These are phyloP conservation scores for Xerocomellus chrysenteron DNA, from an alignment of 768 basidiomycete species.

Conservation along the genomic window DNA sequence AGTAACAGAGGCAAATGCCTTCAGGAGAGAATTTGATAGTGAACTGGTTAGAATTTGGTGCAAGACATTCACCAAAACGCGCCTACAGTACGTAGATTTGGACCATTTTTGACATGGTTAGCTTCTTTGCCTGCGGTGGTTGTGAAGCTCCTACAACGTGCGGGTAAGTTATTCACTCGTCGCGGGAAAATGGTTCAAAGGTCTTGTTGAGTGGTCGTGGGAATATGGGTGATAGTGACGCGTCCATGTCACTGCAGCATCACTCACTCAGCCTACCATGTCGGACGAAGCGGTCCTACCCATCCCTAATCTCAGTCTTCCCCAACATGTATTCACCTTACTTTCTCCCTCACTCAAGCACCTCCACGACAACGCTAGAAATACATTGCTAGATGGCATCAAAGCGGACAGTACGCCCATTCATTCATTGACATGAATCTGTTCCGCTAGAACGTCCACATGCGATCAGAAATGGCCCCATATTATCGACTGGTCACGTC, in stretches of 20 bases:
- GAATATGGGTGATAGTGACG: slow-evolving; percentile 17
- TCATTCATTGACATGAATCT: background rate
- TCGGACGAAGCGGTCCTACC: slow-evolving; percentile 83
- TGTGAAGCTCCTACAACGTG: too few species aligned
- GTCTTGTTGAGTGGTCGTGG: slow-evolving; percentile 6
- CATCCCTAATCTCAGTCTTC: slow-evolving; percentile 80
- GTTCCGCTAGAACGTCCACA: background rate
- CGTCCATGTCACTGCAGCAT: slow-evolving; percentile 4
- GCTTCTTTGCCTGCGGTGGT: too few species aligned
- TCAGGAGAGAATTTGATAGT: too few species aligned
- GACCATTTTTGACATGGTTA: too few species aligned
- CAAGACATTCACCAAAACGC: too few species aligned
- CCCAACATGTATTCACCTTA: slow-evolving; percentile 78
- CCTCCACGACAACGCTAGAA: slow-evolving; percentile 66
- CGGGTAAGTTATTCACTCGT: too few species aligned
- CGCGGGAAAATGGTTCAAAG: too few species aligned
- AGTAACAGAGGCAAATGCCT: too few species aligned
- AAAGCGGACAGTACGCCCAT: slow-evolving; percentile 68
- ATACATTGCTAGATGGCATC: slow-evolving; percentile 68
- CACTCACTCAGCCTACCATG: slow-evolving; percentile 43
- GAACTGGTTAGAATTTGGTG: too few species aligned
- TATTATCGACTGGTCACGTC: slow-evolving; percentile 67
- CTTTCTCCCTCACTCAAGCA: slow-evolving; percentile 57
- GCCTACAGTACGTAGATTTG: too few species aligned
- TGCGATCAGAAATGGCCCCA: slow-evolving; percentile 76